Evolutionary conservation across 2,329 filamentous ascomycete genomes (phyloP), one percentile per base, ranked within the genome.

Genomic region (Orbilia blumenaviensis): DNA sequence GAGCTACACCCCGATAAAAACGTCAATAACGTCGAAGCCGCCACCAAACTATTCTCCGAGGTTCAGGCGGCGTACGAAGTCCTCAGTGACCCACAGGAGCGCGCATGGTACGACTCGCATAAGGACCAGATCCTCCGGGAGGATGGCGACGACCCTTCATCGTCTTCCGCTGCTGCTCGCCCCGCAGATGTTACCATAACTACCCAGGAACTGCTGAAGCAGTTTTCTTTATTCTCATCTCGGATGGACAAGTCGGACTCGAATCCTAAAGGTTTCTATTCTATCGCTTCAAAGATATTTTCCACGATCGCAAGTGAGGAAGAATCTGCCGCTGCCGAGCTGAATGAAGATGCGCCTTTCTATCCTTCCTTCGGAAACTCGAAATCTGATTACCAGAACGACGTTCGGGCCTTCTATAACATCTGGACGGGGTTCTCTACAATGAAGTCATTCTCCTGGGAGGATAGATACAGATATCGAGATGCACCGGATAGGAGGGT

Each of bases 81-180:
- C n/a, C 88, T 99, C 0, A 96, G 94, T 1, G 95, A 99, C 82
- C 90, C 93, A 9, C 94, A 99, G 82, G 95, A 99, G 83, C 89
- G 95, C 79, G 91, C 94, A 32, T 99, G 95, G 95, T 99, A 99
- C 84, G 94, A 99, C 83, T 93, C 93, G 1, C 95, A 99, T 82
- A 90, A 93, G 76, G 90, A 93, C 79, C 89, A 91, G 60, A 96
- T 98, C 77, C 84, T 98, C 77, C 87, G 88, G 29, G 91, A 90
- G 41, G 86, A 88, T 69, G 7, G 2, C 50, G 88, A 89, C 41
- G 48, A 63, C 44, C 9, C 18, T n/a, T n/a, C 1, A 27, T 14
- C 56, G 56, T 48, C 23, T n/a, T 82, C 83, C 83, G 83, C 27
- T 83, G 82, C 38, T 84, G 83, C 18, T 83, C 84, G 88, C 79